Evolutionary conservation across 106 monocot genomes (phyloP).

Genomic region (Phalaenopsis equestris): DNA sequence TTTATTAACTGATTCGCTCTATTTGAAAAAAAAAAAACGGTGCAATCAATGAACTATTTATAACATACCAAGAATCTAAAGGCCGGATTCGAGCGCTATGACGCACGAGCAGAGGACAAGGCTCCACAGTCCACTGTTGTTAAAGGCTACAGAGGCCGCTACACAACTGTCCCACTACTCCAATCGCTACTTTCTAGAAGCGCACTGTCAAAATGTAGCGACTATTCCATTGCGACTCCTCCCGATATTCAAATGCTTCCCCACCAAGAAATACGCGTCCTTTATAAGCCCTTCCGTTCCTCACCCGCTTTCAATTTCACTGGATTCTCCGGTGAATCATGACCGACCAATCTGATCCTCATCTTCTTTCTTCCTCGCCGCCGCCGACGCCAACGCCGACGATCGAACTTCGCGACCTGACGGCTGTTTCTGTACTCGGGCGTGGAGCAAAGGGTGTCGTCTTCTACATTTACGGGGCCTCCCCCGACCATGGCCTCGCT

Average conservation of each 20-base stretch:
- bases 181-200: too few species aligned
- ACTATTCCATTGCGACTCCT: background rate
- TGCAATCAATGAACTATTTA: too few species aligned
- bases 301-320: background rate
- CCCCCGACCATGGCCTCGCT: constrained; percentile 20
- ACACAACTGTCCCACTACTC: too few species aligned
- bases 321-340: background rate
- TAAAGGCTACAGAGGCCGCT: too few species aligned
- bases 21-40: too few species aligned
- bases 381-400: constrained; percentile 11
- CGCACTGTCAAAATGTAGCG: too few species aligned
- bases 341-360: background rate
- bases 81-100: too few species aligned
- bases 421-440: constrained; percentile 58
- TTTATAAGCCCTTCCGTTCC: background rate
- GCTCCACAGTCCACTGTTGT: too few species aligned
- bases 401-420: constrained; percentile 37
- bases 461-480: constrained; percentile 35
- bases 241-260: background rate
- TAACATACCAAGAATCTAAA: too few species aligned
- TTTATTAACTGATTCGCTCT: too few species aligned
- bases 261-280: background rate
- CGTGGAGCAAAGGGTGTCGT: constrained; percentile 95
- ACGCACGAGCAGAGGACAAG: too few species aligned
- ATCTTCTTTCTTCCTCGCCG: background rate